Percentiles rank a stretch among this genome's conserved stretches.
Conservation (phyloP, 2,329 filamentous ascomycete species). For the Cladophialophora exuberans region DNA sequence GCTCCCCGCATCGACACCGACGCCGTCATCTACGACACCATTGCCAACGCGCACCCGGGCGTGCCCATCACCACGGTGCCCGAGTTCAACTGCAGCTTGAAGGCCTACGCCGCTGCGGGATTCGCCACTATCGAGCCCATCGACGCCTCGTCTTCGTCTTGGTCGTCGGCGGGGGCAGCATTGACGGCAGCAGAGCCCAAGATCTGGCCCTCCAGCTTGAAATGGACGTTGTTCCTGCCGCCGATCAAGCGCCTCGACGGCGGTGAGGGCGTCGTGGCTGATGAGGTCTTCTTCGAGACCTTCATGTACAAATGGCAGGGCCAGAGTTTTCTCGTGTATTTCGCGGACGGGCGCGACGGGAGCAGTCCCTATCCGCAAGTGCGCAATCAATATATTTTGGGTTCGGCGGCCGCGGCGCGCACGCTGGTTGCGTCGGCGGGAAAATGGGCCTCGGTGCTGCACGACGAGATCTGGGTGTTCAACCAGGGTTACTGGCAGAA, state of each 20-base stretch:
- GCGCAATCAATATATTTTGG: slow-evolving; percentile 33
- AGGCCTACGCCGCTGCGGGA: slow-evolving; percentile 47
- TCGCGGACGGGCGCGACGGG: slow-evolving; percentile 32
- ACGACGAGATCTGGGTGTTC: slow-evolving; percentile 49
- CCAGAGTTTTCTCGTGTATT: slow-evolving; percentile 31
- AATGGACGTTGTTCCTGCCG: slow-evolving; percentile 29
- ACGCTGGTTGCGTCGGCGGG: slow-evolving; percentile 25
- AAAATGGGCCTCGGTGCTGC: slow-evolving; percentile 31
- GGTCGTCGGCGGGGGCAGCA: background rate
- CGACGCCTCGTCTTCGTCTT: background rate
- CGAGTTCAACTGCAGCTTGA: slow-evolving; percentile 41
- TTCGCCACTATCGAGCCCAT: slow-evolving; percentile 35
- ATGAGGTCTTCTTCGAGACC: slow-evolving; percentile 27
- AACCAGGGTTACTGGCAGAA: slow-evolving; percentile 46
- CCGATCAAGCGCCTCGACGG: slow-evolving; percentile 29
- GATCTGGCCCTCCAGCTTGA: slow-evolving; percentile 23
- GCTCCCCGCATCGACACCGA: slow-evolving; percentile 31
- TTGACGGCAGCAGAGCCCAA: background rate
- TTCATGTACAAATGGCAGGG: slow-evolving; percentile 29
- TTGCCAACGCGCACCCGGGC: slow-evolving; percentile 26
- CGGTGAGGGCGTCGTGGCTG: slow-evolving; percentile 23
- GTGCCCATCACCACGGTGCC: slow-evolving; percentile 39
- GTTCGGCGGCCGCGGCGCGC: slow-evolving; percentile 21
- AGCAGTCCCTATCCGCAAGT: slow-evolving; percentile 6
- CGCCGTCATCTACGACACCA: slow-evolving; percentile 23